Evolutionary conservation across 2,329 filamentous ascomycete genomes (phyloP), one percentile per base, ranked within the genome.

Genomic region (Lachnellula cervina): DNA sequence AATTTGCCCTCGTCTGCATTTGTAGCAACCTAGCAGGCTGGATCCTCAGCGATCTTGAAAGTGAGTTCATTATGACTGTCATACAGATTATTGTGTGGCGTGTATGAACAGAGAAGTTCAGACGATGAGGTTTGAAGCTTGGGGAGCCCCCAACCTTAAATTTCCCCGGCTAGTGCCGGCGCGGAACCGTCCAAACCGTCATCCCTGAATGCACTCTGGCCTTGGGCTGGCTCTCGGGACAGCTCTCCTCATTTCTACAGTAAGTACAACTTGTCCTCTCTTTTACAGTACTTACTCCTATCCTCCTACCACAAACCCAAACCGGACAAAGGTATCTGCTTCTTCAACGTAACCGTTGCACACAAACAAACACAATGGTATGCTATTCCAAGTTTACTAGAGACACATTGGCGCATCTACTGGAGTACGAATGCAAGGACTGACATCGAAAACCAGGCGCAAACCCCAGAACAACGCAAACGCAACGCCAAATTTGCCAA

Each of bases 381-480:
- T 54, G 59, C 17, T 17, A 11, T 8, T 32, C 28, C 28, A 32
- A 8, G 28, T 32, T 32, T 32, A 17, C 8, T 28, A 28, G 14
- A 5, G 21, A 17, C 40, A 42, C 28, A 44, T 19, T 23, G 42
- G 42, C 9, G 16, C 40, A 44, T 34, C 4, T 32, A 32, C 28
- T 32, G 28, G 17, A 19, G 47, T 42, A 55, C 44, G 13, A 47
- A 34, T 35, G 42, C 44, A 51, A 48, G 23, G 51, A 59, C 37
- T 44, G 42, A 44, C 42, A 25, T n/a, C 11, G 19, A 40, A 14
- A 44, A 28, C 13, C 68, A 91, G 88, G 88, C 85, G 65, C 89
- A 93, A 86, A 94, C 89, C 64, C 89, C 87, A 65, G 82, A 90
- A 73, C 90, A 94, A 78, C 86, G 89, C 72, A 84, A 84, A 69